Evolutionary conservation across 73 alveolate genomes (phyloP), one percentile per base, ranked within the genome.

Genomic region (Loxodes magnus): DNA sequence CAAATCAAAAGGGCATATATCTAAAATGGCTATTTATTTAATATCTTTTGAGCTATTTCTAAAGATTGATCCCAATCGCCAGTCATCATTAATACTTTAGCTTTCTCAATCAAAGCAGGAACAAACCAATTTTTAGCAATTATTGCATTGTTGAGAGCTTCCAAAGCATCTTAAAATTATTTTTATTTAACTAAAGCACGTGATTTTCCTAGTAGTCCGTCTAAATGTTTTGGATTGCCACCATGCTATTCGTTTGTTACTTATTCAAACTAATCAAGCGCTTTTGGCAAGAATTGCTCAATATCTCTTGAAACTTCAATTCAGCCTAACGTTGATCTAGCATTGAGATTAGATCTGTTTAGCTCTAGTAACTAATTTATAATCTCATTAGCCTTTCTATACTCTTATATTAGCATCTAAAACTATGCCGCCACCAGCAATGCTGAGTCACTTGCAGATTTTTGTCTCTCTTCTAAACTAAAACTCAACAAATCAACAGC

Each of bases 31-130:
- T 74, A 87, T 25, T 75, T 81, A n/a, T 62, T 26, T 30, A 85
- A 60, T 16, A 85, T 80, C 42, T 82, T 80, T 34, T 69, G 72
- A 20, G 68, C 73, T 3, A 77, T 51, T 50, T 85, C 96, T 12
- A 74, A 67, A 33, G 67, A 74, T 54, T 82, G 77, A 27, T 85
- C 96, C 94, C 96, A 85, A 39, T 85, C 92, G n/a, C 88, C 88
- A 19, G 56, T 72, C 57, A 63, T 14, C 34, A 85, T 80, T 23
- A 67, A 81, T 4, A 80, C 71, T 38, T 79, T 76, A n/a, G 87
- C 75, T 57, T 85, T 85, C 50, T 80, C 92, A 17, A 80, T 62
- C 30, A 74, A 62, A 7, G 85, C 92, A 26, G 81, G 86, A 21
- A 57, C 67, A 59, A 85, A 85, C 30, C 67, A 71, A 54, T 73